phyloP scores from a whole-genome alignment of 2,329 filamentous ascomycete genomes.

The Aspergillus tamarii region DNA sequence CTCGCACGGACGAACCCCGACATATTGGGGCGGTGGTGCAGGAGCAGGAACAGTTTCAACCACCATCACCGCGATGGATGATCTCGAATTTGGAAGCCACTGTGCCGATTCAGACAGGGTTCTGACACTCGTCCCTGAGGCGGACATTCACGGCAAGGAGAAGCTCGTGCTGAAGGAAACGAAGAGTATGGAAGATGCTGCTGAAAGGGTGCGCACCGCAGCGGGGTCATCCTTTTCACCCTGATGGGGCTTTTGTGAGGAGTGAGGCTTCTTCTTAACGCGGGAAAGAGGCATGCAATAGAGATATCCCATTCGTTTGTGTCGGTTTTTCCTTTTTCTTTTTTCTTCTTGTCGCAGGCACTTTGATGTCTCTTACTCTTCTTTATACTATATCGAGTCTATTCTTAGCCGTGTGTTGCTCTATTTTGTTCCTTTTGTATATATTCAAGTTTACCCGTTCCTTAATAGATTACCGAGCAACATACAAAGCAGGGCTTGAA shows the following conservation, averaged over 20 bases:
- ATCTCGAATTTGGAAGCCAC: constrained; percentile 29
- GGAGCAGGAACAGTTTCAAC: constrained; percentile 27
- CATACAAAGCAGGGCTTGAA: no score
- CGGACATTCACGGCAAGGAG: constrained; percentile 13
- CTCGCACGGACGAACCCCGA: constrained; percentile 23
- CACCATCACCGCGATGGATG: constrained; percentile 31
- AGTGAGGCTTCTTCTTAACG: no score
- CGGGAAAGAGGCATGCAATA: neutral
- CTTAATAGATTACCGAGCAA: neutral
- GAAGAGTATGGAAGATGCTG: constrained; percentile 15
- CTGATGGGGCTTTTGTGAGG: neutral
- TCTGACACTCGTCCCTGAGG: constrained; percentile 24
- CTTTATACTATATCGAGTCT: neutral
- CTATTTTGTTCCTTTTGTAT: neutral
- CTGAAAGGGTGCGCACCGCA: constrained; percentile 1
- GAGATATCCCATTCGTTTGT: constrained; percentile 6
- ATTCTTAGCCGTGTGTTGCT: neutral
- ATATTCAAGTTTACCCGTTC: neutral
- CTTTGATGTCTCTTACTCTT: neutral
- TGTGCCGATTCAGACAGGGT: constrained; percentile 27
- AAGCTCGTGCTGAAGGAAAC: constrained; percentile 22
- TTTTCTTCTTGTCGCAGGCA: neutral
- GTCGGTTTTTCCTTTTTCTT: neutral
- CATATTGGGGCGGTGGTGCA: constrained; percentile 29
- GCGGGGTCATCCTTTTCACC: constrained; percentile 8